Conservation (phyloP, 169 alveolate species). For the Cyclospora cayetanensis region DNA sequence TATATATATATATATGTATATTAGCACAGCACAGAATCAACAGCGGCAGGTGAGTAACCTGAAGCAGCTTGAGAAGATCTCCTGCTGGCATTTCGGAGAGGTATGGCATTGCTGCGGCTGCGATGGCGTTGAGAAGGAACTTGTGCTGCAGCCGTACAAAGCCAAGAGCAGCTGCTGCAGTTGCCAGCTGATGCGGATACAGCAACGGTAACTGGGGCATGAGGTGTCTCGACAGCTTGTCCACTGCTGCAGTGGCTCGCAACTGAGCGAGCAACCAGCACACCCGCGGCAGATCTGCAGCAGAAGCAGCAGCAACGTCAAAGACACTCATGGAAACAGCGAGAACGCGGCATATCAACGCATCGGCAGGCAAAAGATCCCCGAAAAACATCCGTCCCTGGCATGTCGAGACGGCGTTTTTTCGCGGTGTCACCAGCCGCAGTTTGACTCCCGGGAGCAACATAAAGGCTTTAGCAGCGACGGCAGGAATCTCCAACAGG, state of each 20-base stretch:
- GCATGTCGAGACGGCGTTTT: neutral
- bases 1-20: constrained; percentile 60
- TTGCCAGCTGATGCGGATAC: constrained; percentile 80
- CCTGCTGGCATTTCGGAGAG: constrained; percentile 41
- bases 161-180: constrained; percentile 79
- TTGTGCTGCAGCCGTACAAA: constrained; percentile 80
- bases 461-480: neutral
- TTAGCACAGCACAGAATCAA: neutral
- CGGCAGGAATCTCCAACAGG: neutral
- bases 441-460: neutral
- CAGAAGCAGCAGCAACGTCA: constrained; percentile 9
- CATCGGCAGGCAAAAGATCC: neutral
- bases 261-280: constrained; percentile 80
- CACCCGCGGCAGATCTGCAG: constrained; percentile 81
- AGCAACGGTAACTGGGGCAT: constrained; percentile 74
- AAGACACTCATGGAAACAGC: neutral
- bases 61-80: constrained; percentile 28
- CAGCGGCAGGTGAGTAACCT: neutral
- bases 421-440: neutral
- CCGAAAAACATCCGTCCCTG: neutral
- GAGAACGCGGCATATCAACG: neutral
- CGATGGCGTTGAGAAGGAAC: constrained; percentile 74
- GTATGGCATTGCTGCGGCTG: constrained; percentile 17
- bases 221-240: constrained; percentile 76
- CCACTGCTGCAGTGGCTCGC: constrained; percentile 82